phyloP scores from a whole-genome alignment of 441 rosid species.

The Aleurites moluccanus region DNA sequence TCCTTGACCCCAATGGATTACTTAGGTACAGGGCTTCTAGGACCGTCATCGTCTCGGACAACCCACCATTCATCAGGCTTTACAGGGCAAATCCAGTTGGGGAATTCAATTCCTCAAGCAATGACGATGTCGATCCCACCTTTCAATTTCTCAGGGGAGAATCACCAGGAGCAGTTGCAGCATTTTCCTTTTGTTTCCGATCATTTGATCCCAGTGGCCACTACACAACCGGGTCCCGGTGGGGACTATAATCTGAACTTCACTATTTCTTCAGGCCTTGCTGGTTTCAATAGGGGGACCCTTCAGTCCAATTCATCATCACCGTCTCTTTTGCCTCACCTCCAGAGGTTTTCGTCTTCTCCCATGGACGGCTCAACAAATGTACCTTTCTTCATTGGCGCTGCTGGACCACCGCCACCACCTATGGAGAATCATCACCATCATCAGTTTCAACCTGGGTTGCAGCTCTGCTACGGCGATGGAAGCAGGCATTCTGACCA shows the following conservation, averaged over 20 bases:
- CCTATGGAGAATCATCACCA: constrained; percentile 61
- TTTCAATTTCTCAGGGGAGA: constrained; percentile 45
- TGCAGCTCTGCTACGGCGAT: constrained; percentile 81
- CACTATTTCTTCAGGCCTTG: constrained; percentile 76
- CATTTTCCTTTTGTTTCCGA: constrained; percentile 82
- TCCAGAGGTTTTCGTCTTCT: constrained; percentile 73
- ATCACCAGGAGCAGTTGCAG: constrained; percentile 56
- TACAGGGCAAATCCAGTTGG: constrained; percentile 64
- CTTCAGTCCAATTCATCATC: constrained; percentile 99
- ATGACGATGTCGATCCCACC: constrained; percentile 46
- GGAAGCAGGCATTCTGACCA: constrained; percentile 66
- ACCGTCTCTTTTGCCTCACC: constrained; percentile 61
- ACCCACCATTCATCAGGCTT: constrained; percentile 41
- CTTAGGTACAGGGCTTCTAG: constrained; percentile 48
- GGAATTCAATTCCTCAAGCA: constrained; percentile 40
- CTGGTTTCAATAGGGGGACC: constrained; percentile 99
- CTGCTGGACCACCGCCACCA: constrained; percentile 36
- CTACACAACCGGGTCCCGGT: constrained; percentile 39
- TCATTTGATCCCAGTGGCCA: constrained; percentile 61
- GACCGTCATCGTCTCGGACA: constrained; percentile 46
- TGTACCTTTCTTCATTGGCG: constrained; percentile 66
- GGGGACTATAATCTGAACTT: constrained; percentile 71
- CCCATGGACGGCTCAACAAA: constrained; percentile 62
- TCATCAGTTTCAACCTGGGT: constrained; percentile 61
- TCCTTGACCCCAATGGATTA: constrained; percentile 65